Evolutionary conservation across 768 basidiomycete genomes (phyloP).

Genomic region (Hygrophorus pudorinus): DNA sequence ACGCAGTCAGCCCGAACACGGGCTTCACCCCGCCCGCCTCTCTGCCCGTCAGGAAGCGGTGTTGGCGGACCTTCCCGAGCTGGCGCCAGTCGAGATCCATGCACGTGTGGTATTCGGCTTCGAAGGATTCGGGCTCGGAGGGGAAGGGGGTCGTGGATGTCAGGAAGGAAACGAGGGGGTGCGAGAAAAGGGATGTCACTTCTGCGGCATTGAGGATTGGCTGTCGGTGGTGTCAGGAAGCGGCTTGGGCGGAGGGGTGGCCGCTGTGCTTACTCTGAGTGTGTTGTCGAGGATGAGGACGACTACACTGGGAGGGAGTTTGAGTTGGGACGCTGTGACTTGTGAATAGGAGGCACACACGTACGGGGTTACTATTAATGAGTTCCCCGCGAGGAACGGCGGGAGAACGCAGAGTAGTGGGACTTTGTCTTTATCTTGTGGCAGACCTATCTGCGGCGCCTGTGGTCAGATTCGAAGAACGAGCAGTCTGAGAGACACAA

Average conservation of each 20-base stretch:
- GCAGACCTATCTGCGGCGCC: conserved; percentile 64
- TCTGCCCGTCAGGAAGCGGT: conserved; percentile 78
- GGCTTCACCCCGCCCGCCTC: conserved; percentile 82
- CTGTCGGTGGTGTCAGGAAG: conserved; percentile 27
- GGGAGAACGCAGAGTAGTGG: conserved; percentile 72
- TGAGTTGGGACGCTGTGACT: background rate
- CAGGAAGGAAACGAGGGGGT: conserved; percentile 70
- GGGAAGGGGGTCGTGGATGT: conserved; percentile 48
- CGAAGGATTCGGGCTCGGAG: conserved; percentile 39
- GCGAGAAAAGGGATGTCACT: conserved; percentile 77
- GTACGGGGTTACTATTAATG: conserved; percentile 77
- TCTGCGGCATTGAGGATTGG: conserved; percentile 74
- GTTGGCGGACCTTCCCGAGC: conserved; percentile 43
- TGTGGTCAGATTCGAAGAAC: background rate
- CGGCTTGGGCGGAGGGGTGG: background rate
- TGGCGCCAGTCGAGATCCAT: conserved; percentile 41
- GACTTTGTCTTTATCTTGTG: conserved; percentile 55
- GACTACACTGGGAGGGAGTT: conserved; percentile 50
- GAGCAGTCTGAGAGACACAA: background rate
- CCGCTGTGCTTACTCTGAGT: conserved; percentile 39
- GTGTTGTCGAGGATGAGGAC: conserved; percentile 76
- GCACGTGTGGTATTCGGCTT: conserved; percentile 57
- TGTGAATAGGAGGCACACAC: conserved; percentile 17
- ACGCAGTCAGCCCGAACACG: conserved; percentile 86
- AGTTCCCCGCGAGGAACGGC: conserved; percentile 65